Conservation (phyloP, 768 basidiomycete species). For the Sarcodon aspratus region DNA sequence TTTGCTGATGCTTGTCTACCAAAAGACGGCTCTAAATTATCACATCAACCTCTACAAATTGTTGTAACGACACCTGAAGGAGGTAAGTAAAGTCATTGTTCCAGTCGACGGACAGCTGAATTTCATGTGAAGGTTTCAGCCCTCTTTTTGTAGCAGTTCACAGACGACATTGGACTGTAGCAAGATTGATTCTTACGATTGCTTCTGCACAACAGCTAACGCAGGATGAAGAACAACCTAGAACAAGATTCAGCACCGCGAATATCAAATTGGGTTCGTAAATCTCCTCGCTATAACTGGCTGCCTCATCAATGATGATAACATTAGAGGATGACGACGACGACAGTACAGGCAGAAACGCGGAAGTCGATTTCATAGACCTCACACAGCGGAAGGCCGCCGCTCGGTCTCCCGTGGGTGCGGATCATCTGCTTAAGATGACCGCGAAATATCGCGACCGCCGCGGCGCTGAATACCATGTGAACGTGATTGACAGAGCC, state of each 20-base stretch:
- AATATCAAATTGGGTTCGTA: conserved; percentile 23
- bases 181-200: conserved; percentile 47
- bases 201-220: conserved; percentile 37
- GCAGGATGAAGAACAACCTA: conserved; percentile 19
- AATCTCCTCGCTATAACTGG: neutral
- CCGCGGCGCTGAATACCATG: neutral
- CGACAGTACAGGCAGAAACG: conserved; percentile 23
- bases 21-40: conserved; percentile 13
- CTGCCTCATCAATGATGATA: neutral
- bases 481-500: conserved; percentile 21
- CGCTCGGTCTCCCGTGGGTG: conserved; percentile 28
- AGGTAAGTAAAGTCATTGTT: conserved; percentile 1
- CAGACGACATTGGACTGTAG: conserved; percentile 43
- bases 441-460: neutral
- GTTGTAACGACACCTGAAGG: conserved; percentile 9
- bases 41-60: conserved; percentile 29
- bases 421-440: conserved; percentile 23
- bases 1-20: too few relatives aligned
- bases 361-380: conserved; percentile 35
- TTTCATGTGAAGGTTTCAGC: conserved; percentile 25
- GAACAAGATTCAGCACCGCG: conserved; percentile 19
- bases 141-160: conserved; percentile 39
- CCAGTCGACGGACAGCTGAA: neutral
- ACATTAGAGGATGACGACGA: conserved; percentile 10
- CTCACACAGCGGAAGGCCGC: conserved; percentile 36